These are phyloP conservation scores for Lactarius evosmus DNA, from an alignment of 768 basidiomycete species.

Conservation along the genomic window DNA sequence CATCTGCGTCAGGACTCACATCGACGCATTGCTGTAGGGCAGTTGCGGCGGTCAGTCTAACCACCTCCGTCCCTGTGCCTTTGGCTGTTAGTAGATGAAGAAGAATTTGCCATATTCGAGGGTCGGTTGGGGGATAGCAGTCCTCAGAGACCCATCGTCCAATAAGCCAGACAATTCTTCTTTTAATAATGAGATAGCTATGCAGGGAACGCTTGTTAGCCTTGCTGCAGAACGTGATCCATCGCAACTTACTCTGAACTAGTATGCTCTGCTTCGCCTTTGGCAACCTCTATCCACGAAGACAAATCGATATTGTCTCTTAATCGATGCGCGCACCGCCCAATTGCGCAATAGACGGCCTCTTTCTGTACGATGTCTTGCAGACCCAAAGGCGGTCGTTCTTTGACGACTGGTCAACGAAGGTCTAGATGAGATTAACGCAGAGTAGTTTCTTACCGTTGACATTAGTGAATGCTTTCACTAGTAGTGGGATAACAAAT, in stretches of 20 bases:
- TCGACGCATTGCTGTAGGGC: slow-evolving; percentile 82
- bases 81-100: slow-evolving; percentile 71
- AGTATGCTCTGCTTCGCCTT: slow-evolving; percentile 54
- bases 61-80: slow-evolving; percentile 76
- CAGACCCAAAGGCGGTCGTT: slow-evolving; percentile 52
- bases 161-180: slow-evolving; percentile 92
- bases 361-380: slow-evolving; percentile 72
- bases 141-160: slow-evolving; percentile 83
- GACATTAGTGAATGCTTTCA: slow-evolving; percentile 54
- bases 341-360: slow-evolving; percentile 84
- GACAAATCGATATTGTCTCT: slow-evolving; percentile 64
- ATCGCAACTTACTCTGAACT: slow-evolving; percentile 51
- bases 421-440: slow-evolving; percentile 1
- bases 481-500: slow-evolving; percentile 65
- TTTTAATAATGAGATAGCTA: slow-evolving; percentile 89
- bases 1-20: slow-evolving; percentile 48
- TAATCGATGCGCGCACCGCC: slow-evolving; percentile 69
- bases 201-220: slow-evolving; percentile 6
- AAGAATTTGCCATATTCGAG: slow-evolving; percentile 76
- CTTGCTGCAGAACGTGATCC: neutral
- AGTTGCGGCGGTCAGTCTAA: slow-evolving; percentile 79
- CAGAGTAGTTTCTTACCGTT: slow-evolving; percentile 46
- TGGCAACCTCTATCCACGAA: slow-evolving; percentile 60
- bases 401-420: slow-evolving; percentile 23
- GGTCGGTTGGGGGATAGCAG: slow-evolving; percentile 55